phyloP scores from a whole-genome alignment of 192 early-diverging fungal genomes.

The Backusella circina region DNA sequence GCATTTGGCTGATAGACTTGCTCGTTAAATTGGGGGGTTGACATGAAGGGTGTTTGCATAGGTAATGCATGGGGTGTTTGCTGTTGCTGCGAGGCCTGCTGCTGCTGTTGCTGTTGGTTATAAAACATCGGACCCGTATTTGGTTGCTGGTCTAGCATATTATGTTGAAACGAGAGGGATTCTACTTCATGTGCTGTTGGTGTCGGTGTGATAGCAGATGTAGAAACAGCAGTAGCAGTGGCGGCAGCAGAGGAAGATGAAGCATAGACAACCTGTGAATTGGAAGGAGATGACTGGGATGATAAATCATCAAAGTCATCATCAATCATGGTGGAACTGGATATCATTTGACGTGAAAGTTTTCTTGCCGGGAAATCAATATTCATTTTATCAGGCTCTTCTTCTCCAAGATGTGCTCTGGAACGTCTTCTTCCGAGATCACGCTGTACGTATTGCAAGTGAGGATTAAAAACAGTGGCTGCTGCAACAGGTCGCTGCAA shows the following conservation, averaged over 20 bases:
- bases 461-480: neutral
- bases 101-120: neutral
- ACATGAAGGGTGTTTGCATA: neutral
- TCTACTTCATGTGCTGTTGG: neutral
- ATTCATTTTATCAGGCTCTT: slow-evolving; percentile 2
- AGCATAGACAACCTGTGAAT: neutral
- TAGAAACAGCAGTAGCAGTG: neutral
- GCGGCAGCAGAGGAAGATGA: neutral
- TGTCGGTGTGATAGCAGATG: neutral
- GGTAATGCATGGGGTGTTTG: neutral
- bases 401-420: neutral
- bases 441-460: neutral
- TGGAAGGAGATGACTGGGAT: slow-evolving; percentile 2
- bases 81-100: neutral
- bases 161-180: neutral
- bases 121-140: neutral
- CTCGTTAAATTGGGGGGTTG: neutral
- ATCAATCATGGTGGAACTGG: neutral
- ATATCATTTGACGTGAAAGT: neutral
- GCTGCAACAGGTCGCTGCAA: neutral
- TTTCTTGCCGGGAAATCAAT: slow-evolving; percentile 5
- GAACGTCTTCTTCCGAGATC: slow-evolving; percentile 8
- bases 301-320: slow-evolving; percentile 14
- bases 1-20: neutral
- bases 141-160: neutral